Conservation (phyloP, 768 basidiomycete genomes). For the Psilocybe azurescens region DNA sequence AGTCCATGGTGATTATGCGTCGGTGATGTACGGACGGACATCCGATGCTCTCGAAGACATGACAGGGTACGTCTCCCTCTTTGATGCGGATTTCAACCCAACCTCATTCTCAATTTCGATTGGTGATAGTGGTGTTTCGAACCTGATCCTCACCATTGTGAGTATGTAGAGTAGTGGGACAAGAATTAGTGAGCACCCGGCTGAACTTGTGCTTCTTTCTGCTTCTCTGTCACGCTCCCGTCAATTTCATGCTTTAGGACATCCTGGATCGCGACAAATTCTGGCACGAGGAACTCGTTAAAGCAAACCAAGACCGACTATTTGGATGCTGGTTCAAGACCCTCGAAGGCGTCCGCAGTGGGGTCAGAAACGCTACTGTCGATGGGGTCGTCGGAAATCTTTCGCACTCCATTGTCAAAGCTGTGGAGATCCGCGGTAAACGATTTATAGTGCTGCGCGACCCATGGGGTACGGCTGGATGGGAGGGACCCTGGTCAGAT, state of each 20-base stretch:
- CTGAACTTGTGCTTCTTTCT: not conserved
- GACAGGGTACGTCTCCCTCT: constrained; percentile 47
- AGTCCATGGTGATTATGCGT: constrained; percentile 54
- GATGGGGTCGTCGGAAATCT: constrained; percentile 47
- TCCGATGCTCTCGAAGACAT: constrained; percentile 61
- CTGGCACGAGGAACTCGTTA: constrained; percentile 53
- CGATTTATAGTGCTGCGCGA: constrained; percentile 58
- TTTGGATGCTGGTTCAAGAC: constrained; percentile 52
- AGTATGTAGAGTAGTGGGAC: not conserved
- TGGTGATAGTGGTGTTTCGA: constrained; percentile 32
- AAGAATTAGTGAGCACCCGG: not conserved
- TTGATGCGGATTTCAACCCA: not conserved
- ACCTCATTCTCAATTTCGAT: constrained; percentile 30
- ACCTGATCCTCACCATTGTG: constrained; percentile 29
- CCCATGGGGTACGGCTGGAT: constrained; percentile 56
- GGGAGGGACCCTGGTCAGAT: constrained; percentile 60
- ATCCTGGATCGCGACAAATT: constrained; percentile 55
- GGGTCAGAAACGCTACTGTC: constrained; percentile 28
- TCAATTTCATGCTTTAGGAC: constrained; percentile 34
- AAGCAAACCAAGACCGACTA: constrained; percentile 51
- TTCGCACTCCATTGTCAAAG: constrained; percentile 56
- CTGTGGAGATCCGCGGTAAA: constrained; percentile 51
- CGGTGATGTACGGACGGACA: constrained; percentile 45
- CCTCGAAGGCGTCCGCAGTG: constrained; percentile 35
- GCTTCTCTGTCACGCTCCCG: not conserved